These are phyloP conservation scores for Colletotrichum sp. DNA, from an alignment of 2,329 filamentous ascomycete genomes.

Conservation along the genomic window DNA sequence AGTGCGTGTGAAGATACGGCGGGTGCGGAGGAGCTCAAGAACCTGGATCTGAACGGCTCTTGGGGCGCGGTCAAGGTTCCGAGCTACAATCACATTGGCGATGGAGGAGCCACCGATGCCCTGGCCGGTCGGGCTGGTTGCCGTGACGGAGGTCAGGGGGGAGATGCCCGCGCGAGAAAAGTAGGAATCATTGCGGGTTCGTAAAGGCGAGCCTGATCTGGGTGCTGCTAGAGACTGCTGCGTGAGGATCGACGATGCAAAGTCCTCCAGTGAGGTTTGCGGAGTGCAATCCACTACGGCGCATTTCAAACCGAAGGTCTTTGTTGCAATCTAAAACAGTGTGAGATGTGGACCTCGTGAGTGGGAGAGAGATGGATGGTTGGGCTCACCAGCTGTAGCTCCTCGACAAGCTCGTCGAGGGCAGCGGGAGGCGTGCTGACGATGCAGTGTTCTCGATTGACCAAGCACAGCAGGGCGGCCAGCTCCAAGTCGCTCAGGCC, in stretches of 20 bases:
- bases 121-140: slow-evolving; percentile 22
- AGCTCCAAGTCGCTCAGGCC: slow-evolving; percentile 87
- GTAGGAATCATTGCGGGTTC: slow-evolving; percentile 24
- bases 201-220: slow-evolving; percentile 29
- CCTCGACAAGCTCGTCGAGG: slow-evolving; percentile 73
- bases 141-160: slow-evolving; percentile 30
- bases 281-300: slow-evolving; percentile 75
- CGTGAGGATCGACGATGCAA: slow-evolving; percentile 73
- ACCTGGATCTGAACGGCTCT: slow-evolving; percentile 83
- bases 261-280: slow-evolving; percentile 80
- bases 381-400: slow-evolving; percentile 69
- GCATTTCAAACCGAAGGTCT: slow-evolving; percentile 75
- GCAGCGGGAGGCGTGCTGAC: slow-evolving; percentile 72
- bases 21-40: slow-evolving; percentile 78
- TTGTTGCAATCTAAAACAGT: slow-evolving; percentile 61
- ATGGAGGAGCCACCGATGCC: slow-evolving; percentile 49
- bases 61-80: slow-evolving; percentile 77
- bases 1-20: slow-evolving; percentile 77
- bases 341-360: background rate
- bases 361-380: background rate
- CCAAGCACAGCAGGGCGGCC: slow-evolving; percentile 80
- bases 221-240: slow-evolving; percentile 31
- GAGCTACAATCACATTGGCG: slow-evolving; percentile 83
- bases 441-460: slow-evolving; percentile 86
- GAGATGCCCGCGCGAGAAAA: slow-evolving; percentile 27